Conservation (phyloP, 2,329 filamentous ascomycete genomes). For the Ceratocystis albifundus region DNA sequence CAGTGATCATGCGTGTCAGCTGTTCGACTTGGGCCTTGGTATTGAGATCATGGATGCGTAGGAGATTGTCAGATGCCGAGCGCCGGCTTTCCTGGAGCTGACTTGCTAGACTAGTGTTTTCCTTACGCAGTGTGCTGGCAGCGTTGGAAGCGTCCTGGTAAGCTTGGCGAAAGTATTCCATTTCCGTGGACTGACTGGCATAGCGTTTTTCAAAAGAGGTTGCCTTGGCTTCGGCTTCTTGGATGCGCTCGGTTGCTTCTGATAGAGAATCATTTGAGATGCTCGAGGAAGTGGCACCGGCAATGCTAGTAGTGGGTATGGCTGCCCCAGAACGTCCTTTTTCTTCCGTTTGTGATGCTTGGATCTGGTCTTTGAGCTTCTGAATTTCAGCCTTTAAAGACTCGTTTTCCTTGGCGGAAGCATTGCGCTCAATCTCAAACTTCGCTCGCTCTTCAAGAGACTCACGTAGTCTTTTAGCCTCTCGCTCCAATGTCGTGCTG, state of each 20-base stretch:
- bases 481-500: conserved; percentile 34
- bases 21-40: conserved; percentile 30
- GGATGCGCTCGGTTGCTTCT: conserved; percentile 13
- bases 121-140: conserved; percentile 35
- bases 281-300: not conserved
- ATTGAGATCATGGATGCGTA: conserved; percentile 39
- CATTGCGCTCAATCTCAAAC: conserved; percentile 37
- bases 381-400: conserved; percentile 29
- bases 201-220: conserved; percentile 31
- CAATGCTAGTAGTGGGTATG: not conserved
- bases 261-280: conserved; percentile 3
- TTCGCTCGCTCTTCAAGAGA: conserved; percentile 41
- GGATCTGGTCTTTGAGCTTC: conserved; percentile 28
- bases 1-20: conserved; percentile 33
- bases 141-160: conserved; percentile 49
- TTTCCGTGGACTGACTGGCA: conserved; percentile 34
- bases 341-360: conserved; percentile 25
- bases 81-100: conserved; percentile 34
- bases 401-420: conserved; percentile 31
- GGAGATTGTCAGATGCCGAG: conserved; percentile 37
- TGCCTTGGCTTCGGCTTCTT: conserved; percentile 14
- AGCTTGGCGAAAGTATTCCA: conserved; percentile 45
- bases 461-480: conserved; percentile 39
- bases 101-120: conserved; percentile 38
- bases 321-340: conserved; percentile 30